Base-by-base conservation (phyloP, 2,329 filamentous ascomycete species). In the Thermothelomyces thermophilus region DNA sequence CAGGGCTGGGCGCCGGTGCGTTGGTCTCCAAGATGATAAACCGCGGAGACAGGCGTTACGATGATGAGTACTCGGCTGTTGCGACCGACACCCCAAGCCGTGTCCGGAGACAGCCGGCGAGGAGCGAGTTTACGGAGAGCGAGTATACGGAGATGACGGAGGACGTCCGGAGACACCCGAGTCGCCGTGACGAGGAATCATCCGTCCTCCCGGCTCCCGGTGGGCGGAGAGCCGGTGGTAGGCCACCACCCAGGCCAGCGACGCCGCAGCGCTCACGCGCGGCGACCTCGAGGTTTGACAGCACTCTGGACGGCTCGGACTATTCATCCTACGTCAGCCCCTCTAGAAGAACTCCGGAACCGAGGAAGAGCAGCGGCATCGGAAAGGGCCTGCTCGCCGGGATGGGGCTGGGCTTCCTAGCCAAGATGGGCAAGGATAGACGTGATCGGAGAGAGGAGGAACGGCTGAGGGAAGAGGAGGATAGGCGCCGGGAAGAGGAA, bases 331-430 rank as follows among this genome's bases (percentile, higher is more conserved):
- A 80, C 54, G 71, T 76, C 36, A 86, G 78, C 55, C 82, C 80
- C 11, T 88, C 83, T 39, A 73, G 75, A 47, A 76, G 77, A 39
- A 72, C 73, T 22, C 62, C 69, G 11, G 71, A 72, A 7, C 72
- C 70, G 11, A 67, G 55, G 6, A 68, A 73, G 49, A 67, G 56
- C 30, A 62, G 59, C 48, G 69, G 66, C 1, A 66, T 74, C n/a
- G 75, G 73, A 19, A 80, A 84, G 56, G 78, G 78, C 1, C 58
- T 81, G 13, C 62, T 83, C 43, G 82, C 78, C 8, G 73, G 82
- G 2, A 66, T 87, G 22, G 84, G 84, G 2, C 70, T 85, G 30
- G 86, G 84, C 8, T 86, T 84, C 71, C 69, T 90, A 41, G 78
- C 79, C 6, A 83, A 78, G 68, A 79, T 80, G 63, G 74, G 86